phyloP scores from a whole-genome alignment of 345 rosid species.

The Salix dunnii region DNA sequence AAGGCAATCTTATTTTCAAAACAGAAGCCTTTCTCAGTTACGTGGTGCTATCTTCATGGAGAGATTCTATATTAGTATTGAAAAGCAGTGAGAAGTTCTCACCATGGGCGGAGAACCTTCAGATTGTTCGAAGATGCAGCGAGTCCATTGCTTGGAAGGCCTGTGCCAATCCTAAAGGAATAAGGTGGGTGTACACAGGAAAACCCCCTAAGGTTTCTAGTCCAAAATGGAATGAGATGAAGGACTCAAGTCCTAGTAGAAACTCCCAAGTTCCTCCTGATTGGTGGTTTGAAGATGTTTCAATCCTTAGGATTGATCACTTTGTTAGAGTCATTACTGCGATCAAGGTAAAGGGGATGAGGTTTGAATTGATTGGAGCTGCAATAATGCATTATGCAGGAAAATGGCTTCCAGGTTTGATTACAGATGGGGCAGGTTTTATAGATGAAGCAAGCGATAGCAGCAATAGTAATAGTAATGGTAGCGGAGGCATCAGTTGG shows the following conservation, averaged over 20 bases:
- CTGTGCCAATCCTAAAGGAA: conserved; percentile 93
- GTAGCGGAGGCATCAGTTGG: conserved; percentile 63
- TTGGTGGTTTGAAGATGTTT: conserved; percentile 99
- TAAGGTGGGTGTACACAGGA: conserved; percentile 87
- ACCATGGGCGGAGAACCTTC: conserved; percentile 97
- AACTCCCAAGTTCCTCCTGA: conserved; percentile 86
- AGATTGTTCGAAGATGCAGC: conserved; percentile 87
- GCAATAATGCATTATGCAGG: conserved; percentile 76
- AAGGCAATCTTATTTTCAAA: conserved; percentile 94
- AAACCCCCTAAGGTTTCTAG: conserved; percentile 65
- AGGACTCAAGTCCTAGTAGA: conserved; percentile 77
- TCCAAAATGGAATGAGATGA: conserved; percentile 71
- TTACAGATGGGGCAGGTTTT: conserved; percentile 45
- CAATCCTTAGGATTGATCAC: conserved; percentile 89
- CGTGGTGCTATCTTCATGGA: conserved; percentile 93
- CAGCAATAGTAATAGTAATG: conserved; percentile 37
- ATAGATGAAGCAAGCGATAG: conserved; percentile 62
- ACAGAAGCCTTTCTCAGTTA: conserved; percentile 97
- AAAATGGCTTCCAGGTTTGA: conserved; percentile 84
- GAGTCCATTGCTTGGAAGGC: conserved; percentile 99
- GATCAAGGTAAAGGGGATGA: conserved; percentile 95
- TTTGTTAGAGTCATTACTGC: conserved; percentile 92
- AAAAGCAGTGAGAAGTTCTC: conserved; percentile 94
- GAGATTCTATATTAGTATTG: conserved; percentile 82
- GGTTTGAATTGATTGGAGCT: conserved; percentile 83